Evolutionary conservation across 306 rosid species (phyloP), one percentile per base, ranked within the genome.

Genomic region (Fagus sylvatica): DNA sequence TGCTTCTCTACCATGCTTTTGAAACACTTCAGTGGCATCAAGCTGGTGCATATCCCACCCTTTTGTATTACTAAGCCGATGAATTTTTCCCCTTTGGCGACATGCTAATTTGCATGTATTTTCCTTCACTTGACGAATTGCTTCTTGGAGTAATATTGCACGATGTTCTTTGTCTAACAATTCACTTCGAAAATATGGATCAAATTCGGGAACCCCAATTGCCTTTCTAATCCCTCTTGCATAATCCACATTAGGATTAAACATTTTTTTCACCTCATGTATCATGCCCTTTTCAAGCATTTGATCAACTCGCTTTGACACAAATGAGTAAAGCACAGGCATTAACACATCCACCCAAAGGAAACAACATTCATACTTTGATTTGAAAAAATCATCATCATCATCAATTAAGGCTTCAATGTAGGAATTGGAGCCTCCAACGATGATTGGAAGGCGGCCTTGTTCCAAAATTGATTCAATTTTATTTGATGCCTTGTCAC

Each of bases 371-470:
- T 95, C 95, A 17, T 84, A 89, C 70, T 76, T 89, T 0, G 91
- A 86, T 15, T 82, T 80, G 54, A 91, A 80, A 1, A 84, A 84
- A 54, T 82, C 82, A 17, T 87, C 88, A 0, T 84, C 76, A 53
- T 80, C 86, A 56, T 94, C 98, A 0, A 93, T 56, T n/a, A 95
- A 73, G 40, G 90, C 88, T 53, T 93, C 97, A 0, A 95, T 78
- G 73, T 84, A 93, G 0, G 98, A 93, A 51, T 95, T 95, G 4
- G 99, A 95, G 2, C 99, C 99, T 2, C 99, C 99, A 0, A 87
- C 99, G 19, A 95, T 86, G 83, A 95, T 85, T 0, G 99, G 99
- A 55, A 88, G 90, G 4, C 82, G 70, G 1, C 76, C 76, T 0
- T 72, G 80, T 1, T 54, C 4, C 2, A 78, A 51, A 72, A 95